phyloP scores from a whole-genome alignment of 148 eudicot genomes.

The Arbutus unedo region DNA sequence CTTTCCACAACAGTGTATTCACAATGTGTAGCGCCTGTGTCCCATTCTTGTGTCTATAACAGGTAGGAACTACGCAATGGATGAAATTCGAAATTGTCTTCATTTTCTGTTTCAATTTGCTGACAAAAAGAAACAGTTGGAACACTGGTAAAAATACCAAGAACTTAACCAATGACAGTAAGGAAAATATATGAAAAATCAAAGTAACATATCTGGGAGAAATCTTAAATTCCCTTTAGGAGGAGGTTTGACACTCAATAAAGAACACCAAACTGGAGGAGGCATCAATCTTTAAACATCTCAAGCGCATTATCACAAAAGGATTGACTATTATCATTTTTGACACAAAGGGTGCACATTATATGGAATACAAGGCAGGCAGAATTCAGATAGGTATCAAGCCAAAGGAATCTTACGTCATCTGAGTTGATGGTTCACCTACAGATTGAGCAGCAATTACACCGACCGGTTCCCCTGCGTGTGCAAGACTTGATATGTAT shows the following conservation, averaged over 20 bases:
- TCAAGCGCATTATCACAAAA: neutral
- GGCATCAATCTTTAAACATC: slow-evolving; percentile 6
- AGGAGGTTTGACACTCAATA: neutral
- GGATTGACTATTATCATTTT: neutral
- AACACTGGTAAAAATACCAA: neutral
- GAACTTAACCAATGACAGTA: neutral
- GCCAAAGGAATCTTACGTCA: slow-evolving; percentile 67
- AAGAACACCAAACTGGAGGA: neutral
- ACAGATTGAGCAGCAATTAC: slow-evolving; percentile 94
- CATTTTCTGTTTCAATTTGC: neutral
- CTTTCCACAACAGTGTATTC: neutral
- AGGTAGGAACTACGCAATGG: no score
- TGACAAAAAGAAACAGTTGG: neutral
- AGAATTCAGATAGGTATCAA: neutral
- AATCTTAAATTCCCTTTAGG: neutral
- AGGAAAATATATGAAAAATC: neutral
- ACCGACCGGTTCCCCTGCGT: slow-evolving; percentile 97
- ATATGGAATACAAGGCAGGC: neutral
- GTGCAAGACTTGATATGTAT: slow-evolving; percentile 79
- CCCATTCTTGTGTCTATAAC: neutral
- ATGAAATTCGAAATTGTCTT: neutral
- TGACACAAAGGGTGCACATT: neutral
- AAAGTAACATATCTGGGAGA: neutral
- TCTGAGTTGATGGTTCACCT: slow-evolving; percentile 98
- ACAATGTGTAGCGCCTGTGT: neutral